Conservation (phyloP, 306 rosid genomes). For the Vicia sativa region DNA sequence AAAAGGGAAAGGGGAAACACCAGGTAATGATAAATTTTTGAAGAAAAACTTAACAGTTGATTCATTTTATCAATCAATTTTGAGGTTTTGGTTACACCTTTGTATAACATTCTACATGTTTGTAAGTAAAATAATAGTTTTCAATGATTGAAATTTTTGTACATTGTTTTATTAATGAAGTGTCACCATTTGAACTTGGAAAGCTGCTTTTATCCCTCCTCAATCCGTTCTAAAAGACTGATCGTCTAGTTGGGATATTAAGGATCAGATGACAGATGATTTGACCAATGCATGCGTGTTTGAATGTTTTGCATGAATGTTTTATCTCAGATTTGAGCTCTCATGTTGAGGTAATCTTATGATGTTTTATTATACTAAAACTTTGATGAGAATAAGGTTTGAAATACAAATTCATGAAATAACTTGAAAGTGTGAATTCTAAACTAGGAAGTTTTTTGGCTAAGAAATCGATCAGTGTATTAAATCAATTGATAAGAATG, state of each 20-base stretch:
- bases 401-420: background rate
- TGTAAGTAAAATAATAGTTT: constrained; percentile 18
- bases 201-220: no score
- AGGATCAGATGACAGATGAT: background rate
- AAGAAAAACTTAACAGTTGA: background rate
- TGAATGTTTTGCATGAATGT: background rate
- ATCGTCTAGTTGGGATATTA: background rate
- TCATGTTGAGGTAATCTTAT: background rate
- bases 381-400: background rate
- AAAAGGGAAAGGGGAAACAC: constrained; percentile 32
- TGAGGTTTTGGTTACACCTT: constrained; percentile 31
- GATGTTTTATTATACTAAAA: background rate
- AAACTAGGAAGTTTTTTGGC: background rate
- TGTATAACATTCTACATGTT: constrained; percentile 4
- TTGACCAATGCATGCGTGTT: background rate
- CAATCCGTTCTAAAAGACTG: no score
- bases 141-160: constrained; percentile 3
- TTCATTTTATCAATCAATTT: constrained; percentile 29
- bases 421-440: no score
- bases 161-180: constrained; percentile 17
- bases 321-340: background rate
- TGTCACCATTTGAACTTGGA: background rate
- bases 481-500: no score
- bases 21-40: background rate
- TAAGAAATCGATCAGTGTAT: background rate